phyloP scores from a whole-genome alignment of 1,139 yeast genomes.

The Geotrichum aggregatum region DNA sequence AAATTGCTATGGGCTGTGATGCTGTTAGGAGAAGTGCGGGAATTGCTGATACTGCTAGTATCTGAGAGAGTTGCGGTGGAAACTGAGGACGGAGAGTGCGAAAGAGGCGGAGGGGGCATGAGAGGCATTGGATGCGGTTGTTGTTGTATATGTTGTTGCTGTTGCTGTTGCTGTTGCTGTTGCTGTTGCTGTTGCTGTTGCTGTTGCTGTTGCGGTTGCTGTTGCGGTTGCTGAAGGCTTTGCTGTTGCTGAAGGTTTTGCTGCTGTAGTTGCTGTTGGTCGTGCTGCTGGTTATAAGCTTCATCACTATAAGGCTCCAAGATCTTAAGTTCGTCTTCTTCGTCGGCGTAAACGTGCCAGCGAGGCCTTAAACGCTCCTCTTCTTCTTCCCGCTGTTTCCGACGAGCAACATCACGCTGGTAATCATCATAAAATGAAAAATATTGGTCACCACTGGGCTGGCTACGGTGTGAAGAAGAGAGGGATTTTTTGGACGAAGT shows the following conservation, averaged over 20 bases:
- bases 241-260: background rate
- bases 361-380: slow-evolving; percentile 7
- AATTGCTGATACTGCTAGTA: background rate
- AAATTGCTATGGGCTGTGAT: background rate
- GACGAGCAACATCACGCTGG: slow-evolving; percentile 6
- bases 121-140: background rate
- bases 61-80: background rate
- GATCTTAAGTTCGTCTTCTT: slow-evolving; percentile 6
- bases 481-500: slow-evolving; percentile 1
- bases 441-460: slow-evolving; percentile 8
- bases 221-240: background rate
- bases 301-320: slow-evolving; percentile 5
- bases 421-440: slow-evolving; percentile 14
- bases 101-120: slow-evolving; percentile 1
- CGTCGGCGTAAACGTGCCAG: slow-evolving; percentile 10
- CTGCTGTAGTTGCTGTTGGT: background rate
- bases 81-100: slow-evolving; percentile 2
- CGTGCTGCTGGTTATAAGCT: background rate
- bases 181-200: slow-evolving; percentile 6
- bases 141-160: slow-evolving; percentile 3
- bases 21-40: background rate
- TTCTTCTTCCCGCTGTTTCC: slow-evolving; percentile 1
- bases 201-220: slow-evolving; percentile 1
- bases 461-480: background rate
- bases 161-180: background rate